A percentile compares a stretch with the other conserved stretches of the same genome.
Evolutionary conservation across 176 grass and related monocot species (phyloP).

Genomic region (Avena sativa): DNA sequence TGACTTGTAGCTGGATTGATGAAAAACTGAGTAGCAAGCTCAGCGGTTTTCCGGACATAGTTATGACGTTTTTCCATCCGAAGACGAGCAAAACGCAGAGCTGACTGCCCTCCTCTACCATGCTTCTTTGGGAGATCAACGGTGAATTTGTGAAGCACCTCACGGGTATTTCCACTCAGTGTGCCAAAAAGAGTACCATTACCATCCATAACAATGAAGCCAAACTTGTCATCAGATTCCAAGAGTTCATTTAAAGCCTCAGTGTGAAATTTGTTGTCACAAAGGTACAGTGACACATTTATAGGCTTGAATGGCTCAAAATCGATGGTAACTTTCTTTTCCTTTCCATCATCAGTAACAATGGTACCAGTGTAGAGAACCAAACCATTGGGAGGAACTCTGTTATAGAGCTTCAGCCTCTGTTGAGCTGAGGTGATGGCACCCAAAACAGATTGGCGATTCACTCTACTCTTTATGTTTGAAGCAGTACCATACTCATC

Average conservation of each 20-base stretch:
- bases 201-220: constrained; percentile 69
- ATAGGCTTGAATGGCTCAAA: constrained; percentile 70
- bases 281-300: constrained; percentile 57
- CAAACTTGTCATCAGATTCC: constrained; percentile 64
- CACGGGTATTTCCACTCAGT: constrained; percentile 60
- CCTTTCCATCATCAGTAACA: constrained; percentile 64
- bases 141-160: constrained; percentile 61
- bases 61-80: constrained; percentile 66
- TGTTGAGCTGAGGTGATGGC: constrained; percentile 64
- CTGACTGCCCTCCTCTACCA: constrained; percentile 63
- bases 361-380: constrained; percentile 70
- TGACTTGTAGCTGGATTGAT: constrained; percentile 61
- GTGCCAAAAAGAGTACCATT: constrained; percentile 67
- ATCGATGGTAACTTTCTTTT: constrained; percentile 66
- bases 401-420: constrained; percentile 66
- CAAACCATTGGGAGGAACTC: constrained; percentile 59
- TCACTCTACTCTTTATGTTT: constrained; percentile 66
- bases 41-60: constrained; percentile 60
- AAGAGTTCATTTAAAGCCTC: constrained; percentile 60
- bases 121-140: constrained; percentile 69
- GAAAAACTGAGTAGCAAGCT: constrained; percentile 61
- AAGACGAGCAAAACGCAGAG: constrained; percentile 63
- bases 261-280: constrained; percentile 66
- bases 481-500: constrained; percentile 66
- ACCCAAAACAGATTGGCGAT: constrained; percentile 60